Evolutionary conservation across 2,329 filamentous ascomycete genomes (phyloP), one percentile per base, ranked within the genome.

Genomic region (Grosmannia clavigera): DNA sequence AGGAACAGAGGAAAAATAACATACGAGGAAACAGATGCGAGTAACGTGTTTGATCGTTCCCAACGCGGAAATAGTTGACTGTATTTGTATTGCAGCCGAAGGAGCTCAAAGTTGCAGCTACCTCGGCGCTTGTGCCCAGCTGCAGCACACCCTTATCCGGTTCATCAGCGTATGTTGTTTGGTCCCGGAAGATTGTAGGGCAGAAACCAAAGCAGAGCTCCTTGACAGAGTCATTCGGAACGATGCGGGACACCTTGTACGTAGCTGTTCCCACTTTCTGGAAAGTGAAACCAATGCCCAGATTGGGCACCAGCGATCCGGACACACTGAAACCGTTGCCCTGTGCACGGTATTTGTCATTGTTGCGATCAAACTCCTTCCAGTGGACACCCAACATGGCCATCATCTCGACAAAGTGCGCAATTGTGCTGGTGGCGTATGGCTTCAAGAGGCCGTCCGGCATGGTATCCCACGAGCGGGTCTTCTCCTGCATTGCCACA

Each of bases 321-420:
- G 76, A 71, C 2, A 81, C 70, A 62, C 78, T 73, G 67, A 76
- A 81, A 2, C 80, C 79, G 62, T 81, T 82, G 22, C 80, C 80
- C 60, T 81, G 78, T 2, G 76, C 80, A 29, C 76, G 76, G 55
- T 82, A 78, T 22, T 75, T 75, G 65, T 82, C 78, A 19, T 70
- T 70, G n/a, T 69, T 75, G 50, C 78, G 73, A 64, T 82, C 78
- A 64, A 83, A 83, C 57, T 80, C 77, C 61, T 78, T 80, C 81
- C 81, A 84, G 64, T 84, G 76, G 9, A 84, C 73, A 9, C 81
- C 79, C 19, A 82, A 69, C 61, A 78, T 76, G 5, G 78, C 78
- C 31, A 78, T 73, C 61, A 82, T 77, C 70, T 82, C 80, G 35
- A 82, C 69, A 3, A 81, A 67, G 63, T 82, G 80, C 59, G 76